A percentile compares a stretch with the other conserved stretches of the same genome.
Conservation (phyloP, 2,329 filamentous ascomycete species). For the Parafenestella ontariensis region DNA sequence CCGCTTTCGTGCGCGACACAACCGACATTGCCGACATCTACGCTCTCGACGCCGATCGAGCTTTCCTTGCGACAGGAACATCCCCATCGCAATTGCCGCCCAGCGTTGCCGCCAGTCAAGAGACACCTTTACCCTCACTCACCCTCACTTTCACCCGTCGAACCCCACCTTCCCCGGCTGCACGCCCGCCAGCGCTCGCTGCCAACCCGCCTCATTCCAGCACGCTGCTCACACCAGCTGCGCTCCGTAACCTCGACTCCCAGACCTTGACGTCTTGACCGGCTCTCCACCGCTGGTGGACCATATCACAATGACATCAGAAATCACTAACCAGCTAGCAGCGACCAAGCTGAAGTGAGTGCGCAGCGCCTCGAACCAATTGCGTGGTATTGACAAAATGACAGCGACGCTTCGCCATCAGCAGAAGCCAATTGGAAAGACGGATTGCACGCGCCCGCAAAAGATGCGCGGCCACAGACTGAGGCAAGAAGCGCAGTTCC, state of each 20-base stretch:
- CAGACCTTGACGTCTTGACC: slow-evolving; percentile 22
- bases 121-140: slow-evolving; percentile 17
- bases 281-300: slow-evolving; percentile 33
- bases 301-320: slow-evolving; percentile 53
- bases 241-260: slow-evolving; percentile 10
- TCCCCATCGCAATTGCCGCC: not conserved
- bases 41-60: not conserved
- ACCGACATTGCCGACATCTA: slow-evolving; percentile 3
- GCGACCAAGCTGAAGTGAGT: slow-evolving; percentile 59
- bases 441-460: slow-evolving; percentile 72
- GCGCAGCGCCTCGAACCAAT: slow-evolving; percentile 1
- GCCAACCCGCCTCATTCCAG: slow-evolving; percentile 23
- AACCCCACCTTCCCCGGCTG: slow-evolving; percentile 21
- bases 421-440: slow-evolving; percentile 75
- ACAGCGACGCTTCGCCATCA: slow-evolving; percentile 56
- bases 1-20: slow-evolving; percentile 18
- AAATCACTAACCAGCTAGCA: slow-evolving; percentile 64
- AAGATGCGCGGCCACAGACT: slow-evolving; percentile 80
- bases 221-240: slow-evolving; percentile 22
- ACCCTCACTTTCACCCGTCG: slow-evolving; percentile 8
- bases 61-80: not conserved
- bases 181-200: slow-evolving; percentile 20
- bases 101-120: slow-evolving; percentile 17
- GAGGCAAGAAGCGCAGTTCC: slow-evolving; percentile 62
- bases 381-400: slow-evolving; percentile 20